These are phyloP conservation scores for Haplographium delicatum DNA, from an alignment of 495 filamentous ascomycete genomes.

Conservation along the genomic window DNA sequence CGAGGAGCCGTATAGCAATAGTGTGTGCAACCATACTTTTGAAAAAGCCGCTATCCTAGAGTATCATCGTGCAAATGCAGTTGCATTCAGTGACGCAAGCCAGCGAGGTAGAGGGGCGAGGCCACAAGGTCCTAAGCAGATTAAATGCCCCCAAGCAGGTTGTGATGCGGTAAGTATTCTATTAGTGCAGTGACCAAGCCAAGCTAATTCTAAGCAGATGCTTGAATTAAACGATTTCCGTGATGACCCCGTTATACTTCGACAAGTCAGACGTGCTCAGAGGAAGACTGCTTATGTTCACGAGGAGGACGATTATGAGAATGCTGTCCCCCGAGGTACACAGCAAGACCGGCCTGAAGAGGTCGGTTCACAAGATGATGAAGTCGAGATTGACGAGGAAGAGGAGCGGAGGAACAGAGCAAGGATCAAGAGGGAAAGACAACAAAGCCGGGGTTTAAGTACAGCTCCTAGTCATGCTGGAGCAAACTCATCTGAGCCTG, in stretches of 20 bases:
- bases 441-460: constrained; percentile 6
- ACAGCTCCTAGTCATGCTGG: not conserved
- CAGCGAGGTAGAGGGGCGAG: not conserved
- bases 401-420: not conserved
- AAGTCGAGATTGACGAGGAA: not conserved
- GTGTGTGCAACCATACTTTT: constrained; percentile 77
- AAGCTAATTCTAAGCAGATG: constrained; percentile 19
- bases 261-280: constrained; percentile 33
- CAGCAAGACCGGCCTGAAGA: not conserved
- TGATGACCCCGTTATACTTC: constrained; percentile 30
- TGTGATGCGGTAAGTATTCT: constrained; percentile 27
- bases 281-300: constrained; percentile 31
- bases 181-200: not conserved
- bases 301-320: constrained; percentile 28
- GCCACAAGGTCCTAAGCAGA: constrained; percentile 16
- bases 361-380: constrained; percentile 10
- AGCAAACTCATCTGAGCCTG: not conserved
- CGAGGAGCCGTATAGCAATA: constrained; percentile 67
- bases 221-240: constrained; percentile 33
- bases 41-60: constrained; percentile 65
- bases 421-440: constrained; percentile 11
- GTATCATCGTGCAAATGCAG: constrained; percentile 7
- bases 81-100: constrained; percentile 1
- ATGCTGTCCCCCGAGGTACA: constrained; percentile 10
- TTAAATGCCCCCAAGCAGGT: constrained; percentile 37